Evolutionary conservation across 441 rosid species (phyloP).

Genomic region (Geranium incanum): DNA sequence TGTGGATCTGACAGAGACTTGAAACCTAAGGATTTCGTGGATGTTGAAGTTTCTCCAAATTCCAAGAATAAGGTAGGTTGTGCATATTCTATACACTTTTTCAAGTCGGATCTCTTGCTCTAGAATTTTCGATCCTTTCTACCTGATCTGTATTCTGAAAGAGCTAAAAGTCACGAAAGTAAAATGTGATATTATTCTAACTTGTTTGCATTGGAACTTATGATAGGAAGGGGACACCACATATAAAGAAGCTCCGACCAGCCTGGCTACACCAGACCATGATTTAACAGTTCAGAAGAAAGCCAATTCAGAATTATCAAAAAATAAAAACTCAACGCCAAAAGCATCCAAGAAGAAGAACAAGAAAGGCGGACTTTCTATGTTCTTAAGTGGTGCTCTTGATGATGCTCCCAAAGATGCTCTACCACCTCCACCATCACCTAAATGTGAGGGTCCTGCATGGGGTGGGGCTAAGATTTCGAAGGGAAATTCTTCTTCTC

Average conservation of each 20-base stretch:
- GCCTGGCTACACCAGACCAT: conserved; percentile 23
- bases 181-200: conserved; percentile 3
- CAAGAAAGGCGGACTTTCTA: conserved; percentile 90
- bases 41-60: conserved; percentile 30
- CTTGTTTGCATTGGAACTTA: conserved; percentile 16
- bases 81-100: background rate
- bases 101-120: no score
- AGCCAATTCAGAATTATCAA: conserved; percentile 34
- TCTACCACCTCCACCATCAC: conserved; percentile 45
- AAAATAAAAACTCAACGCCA: conserved; percentile 33
- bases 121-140: no score
- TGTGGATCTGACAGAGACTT: conserved; percentile 6
- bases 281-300: conserved; percentile 35
- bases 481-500: conserved; percentile 61
- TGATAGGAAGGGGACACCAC: conserved; percentile 39
- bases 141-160: background rate
- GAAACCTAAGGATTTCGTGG: conserved; percentile 25
- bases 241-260: conserved; percentile 22
- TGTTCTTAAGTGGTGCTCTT: conserved; percentile 97
- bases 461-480: conserved; percentile 94
- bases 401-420: conserved; percentile 60
- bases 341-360: conserved; percentile 55
- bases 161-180: background rate
- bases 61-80: conserved; percentile 43
- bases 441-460: conserved; percentile 79